A percentile compares a stretch with the other conserved stretches of the same genome.
These are phyloP conservation scores for Suillus decipiens DNA, from an alignment of 768 basidiomycete species.

Conservation along the genomic window DNA sequence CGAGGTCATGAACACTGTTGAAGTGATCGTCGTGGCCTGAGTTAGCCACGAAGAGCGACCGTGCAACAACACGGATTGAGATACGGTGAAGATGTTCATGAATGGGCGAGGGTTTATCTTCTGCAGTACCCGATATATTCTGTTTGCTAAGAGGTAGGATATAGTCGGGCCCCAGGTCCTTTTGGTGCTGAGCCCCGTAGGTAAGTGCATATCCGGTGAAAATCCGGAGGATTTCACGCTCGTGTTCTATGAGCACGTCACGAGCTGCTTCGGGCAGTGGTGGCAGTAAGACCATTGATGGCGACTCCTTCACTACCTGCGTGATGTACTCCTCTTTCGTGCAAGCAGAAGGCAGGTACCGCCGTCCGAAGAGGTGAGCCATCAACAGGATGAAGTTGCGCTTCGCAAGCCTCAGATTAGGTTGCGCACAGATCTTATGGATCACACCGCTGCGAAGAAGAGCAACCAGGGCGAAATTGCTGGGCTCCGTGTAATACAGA, in stretches of 20 bases:
- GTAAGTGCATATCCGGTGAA: slow-evolving; percentile 57
- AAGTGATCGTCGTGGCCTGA: slow-evolving; percentile 67
- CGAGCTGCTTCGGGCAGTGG: slow-evolving; percentile 43
- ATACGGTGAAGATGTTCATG: slow-evolving; percentile 38
- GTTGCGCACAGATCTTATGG: slow-evolving; percentile 54
- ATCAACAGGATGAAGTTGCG: slow-evolving; percentile 54
- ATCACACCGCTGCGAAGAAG: slow-evolving; percentile 59
- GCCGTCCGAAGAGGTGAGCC: slow-evolving; percentile 68
- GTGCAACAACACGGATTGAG: slow-evolving; percentile 40
- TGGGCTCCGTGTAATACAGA: slow-evolving; percentile 67
- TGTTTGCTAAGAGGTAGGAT: slow-evolving; percentile 50
- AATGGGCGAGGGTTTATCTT: slow-evolving; percentile 11
- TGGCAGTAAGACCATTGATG: slow-evolving; percentile 60
- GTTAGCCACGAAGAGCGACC: slow-evolving; percentile 66
- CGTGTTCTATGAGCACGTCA: slow-evolving; percentile 46
- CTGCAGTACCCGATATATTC: slow-evolving; percentile 22
- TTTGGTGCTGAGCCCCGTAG: slow-evolving; percentile 43
- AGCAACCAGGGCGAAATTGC: slow-evolving; percentile 64
- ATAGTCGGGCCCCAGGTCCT: slow-evolving; percentile 43
- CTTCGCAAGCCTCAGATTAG: slow-evolving; percentile 42
- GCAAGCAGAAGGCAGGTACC: slow-evolving; percentile 49
- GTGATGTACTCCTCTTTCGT: slow-evolving; percentile 38
- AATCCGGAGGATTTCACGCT: slow-evolving; percentile 50
- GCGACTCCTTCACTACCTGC: slow-evolving; percentile 42
- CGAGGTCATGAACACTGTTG: slow-evolving; percentile 50